Base-by-base conservation (phyloP, 139 green algal genomes). In the Cymbomonas tetramitiformis region DNA sequence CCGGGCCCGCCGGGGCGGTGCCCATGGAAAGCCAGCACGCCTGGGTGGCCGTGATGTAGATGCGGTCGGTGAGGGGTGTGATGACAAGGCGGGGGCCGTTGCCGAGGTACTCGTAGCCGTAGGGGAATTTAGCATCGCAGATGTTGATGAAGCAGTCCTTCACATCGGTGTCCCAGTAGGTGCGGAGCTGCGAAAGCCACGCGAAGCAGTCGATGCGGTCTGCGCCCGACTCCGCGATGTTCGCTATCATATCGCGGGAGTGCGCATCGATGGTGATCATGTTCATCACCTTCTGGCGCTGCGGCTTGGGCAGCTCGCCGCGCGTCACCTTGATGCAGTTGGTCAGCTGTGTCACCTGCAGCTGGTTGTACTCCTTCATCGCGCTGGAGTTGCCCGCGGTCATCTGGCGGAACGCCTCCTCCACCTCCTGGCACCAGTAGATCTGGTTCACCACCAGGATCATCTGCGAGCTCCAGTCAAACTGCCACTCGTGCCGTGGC, bases 361-460 rank as follows among this genome's bases (percentile, higher is more conserved):
- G 72, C 44, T 85, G 70, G 70, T 89, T 93, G 81, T 93, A 93
- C 30, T 63, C 68, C 19, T 64, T 62, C 73, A 87, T 77, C 18
- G 82, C 82, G 26, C 74, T 61, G 47, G 72, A 74, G 31, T 93
- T 52, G 39, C 83, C 80, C 4, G 50, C 48, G 9, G 24, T 44
- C 51, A 88, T 71, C 23, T 78, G 54, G 23, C 57, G 33, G 41
- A 88, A 86, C 0, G 83, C 83, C 52, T 76, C 67, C 69, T 94
- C 84, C 8, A 91, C 83, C 66, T 91, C 84, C 49, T 81, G 67
- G 62, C 77, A 86, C 84, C 84, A 94, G 75, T 77, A 91, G 32
- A 94, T 87, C 72, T 91, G 83, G 71, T 85, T 90, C 2, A 88
- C 83, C n/a, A 94, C 84, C 60, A 94, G 78, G 49, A 85, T 85